Conservation (phyloP, 352 stramenopile species). For the Phytophthora cactorum region DNA sequence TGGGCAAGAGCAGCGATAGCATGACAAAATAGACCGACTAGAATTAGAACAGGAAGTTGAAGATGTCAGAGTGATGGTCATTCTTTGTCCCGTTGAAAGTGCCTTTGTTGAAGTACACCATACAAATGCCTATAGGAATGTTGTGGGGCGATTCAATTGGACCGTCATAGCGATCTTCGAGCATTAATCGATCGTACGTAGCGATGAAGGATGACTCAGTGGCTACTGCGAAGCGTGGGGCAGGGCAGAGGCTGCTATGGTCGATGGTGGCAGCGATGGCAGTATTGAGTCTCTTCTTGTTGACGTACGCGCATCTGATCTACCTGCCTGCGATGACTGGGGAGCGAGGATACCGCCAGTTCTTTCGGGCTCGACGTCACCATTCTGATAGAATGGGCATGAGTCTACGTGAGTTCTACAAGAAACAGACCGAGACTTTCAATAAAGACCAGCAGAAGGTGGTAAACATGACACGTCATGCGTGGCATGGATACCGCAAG, state of each 20-base stretch:
- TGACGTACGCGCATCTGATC: conserved; percentile 21
- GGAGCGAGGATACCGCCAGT: conserved; percentile 14
- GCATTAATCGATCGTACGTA: conserved; percentile 11
- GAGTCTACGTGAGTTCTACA: conserved; percentile 39
- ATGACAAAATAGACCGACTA: conserved; percentile 24
- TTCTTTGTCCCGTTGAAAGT: not conserved
- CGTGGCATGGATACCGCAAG: conserved; percentile 57
- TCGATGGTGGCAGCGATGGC: conserved; percentile 16
- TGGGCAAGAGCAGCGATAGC: not conserved
- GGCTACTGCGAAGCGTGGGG: conserved; percentile 4
- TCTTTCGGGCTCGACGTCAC: conserved; percentile 12
- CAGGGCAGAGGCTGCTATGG: conserved; percentile 21
- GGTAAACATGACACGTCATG: conserved; percentile 60
- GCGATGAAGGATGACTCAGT: conserved; percentile 17
- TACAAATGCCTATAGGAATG: not conserved
- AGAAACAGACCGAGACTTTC: conserved; percentile 21
- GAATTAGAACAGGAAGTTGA: conserved; percentile 30
- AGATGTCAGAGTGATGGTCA: conserved; percentile 27
- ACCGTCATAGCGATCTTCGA: conserved; percentile 15
- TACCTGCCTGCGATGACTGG: conserved; percentile 26
- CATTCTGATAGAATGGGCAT: not conserved
- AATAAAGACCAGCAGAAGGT: conserved; percentile 53
- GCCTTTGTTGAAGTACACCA: conserved; percentile 7
- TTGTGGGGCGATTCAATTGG: not conserved
- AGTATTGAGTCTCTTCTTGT: conserved; percentile 21